Percentiles rank a stretch among this genome's conserved stretches.
Conservation (phyloP, 2,329 filamentous ascomycete species). For the Anisogramma anomala region DNA sequence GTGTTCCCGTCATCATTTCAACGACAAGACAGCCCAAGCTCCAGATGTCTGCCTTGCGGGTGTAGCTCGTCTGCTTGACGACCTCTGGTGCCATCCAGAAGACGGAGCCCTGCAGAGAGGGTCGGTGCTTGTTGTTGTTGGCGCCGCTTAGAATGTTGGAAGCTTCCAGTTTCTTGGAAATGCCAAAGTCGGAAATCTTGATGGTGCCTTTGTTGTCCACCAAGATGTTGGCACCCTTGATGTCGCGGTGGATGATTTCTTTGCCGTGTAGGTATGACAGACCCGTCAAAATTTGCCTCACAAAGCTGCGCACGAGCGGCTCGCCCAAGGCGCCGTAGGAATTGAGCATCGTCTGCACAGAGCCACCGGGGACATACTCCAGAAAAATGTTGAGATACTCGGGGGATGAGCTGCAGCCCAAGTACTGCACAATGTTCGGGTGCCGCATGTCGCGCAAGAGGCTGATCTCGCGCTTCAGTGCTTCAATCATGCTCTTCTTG, state of each 20-base stretch:
- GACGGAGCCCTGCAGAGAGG: slow-evolving; percentile 88
- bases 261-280: slow-evolving; percentile 86
- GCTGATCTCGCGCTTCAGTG: slow-evolving; percentile 90
- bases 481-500: slow-evolving; percentile 97
- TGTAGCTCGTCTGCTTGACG: slow-evolving; percentile 94
- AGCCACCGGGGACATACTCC: slow-evolving; percentile 95
- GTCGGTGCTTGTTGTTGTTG: slow-evolving; percentile 55
- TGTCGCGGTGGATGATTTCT: slow-evolving; percentile 96
- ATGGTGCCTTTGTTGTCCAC: slow-evolving; percentile 98
- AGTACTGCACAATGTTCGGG: slow-evolving; percentile 94
- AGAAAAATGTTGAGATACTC: slow-evolving; percentile 98
- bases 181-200: slow-evolving; percentile 98
- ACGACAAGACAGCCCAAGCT: slow-evolving; percentile 33
- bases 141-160: slow-evolving; percentile 66
- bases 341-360: slow-evolving; percentile 96
- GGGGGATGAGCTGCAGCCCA: slow-evolving; percentile 84
- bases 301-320: slow-evolving; percentile 88
- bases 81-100: slow-evolving; percentile 99
- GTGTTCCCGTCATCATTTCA: not conserved
- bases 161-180: slow-evolving; percentile 93
- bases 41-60: slow-evolving; percentile 98
- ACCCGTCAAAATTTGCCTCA: slow-evolving; percentile 86
- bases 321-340: slow-evolving; percentile 94
- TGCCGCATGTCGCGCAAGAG: slow-evolving; percentile 89
- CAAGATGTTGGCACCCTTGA: slow-evolving; percentile 97